Evolutionary conservation across 805 yeast species (phyloP).

Genomic region (Cyberlindnera veronae): DNA sequence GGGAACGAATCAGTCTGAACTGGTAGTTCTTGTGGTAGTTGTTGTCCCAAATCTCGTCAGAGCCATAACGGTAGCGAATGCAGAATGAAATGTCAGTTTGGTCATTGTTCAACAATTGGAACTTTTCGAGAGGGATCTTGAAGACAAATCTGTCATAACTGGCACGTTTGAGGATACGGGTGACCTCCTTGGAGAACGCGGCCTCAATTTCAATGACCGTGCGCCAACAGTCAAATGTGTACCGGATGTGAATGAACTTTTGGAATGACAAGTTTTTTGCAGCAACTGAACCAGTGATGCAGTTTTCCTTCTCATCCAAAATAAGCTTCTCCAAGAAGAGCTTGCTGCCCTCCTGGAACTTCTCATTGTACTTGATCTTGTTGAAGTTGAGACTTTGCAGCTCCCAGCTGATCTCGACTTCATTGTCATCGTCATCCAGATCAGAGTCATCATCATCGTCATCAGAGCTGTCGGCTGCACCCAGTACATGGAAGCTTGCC

Average conservation of each 20-base stretch:
- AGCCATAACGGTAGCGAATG: constrained; percentile 27
- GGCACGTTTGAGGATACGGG: constrained; percentile 42
- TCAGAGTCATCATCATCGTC: constrained; percentile 26
- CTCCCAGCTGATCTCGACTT: constrained; percentile 37
- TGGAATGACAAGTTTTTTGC: constrained; percentile 71
- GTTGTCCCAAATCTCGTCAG: constrained; percentile 75
- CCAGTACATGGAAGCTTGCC: constrained; percentile 17
- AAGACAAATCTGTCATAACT: constrained; percentile 71
- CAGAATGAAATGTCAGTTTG: constrained; percentile 44
- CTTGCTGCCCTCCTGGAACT: constrained; percentile 36
- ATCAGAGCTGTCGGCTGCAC: constrained; percentile 16
- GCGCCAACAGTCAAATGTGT: constrained; percentile 76
- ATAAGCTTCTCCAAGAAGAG: constrained; percentile 65
- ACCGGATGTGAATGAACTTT: constrained; percentile 66
- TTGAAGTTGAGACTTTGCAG: constrained; percentile 41
- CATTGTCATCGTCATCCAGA: constrained; percentile 25
- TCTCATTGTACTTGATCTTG: constrained; percentile 42
- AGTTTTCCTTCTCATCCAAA: constrained; percentile 48
- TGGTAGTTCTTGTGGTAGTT: constrained; percentile 58
- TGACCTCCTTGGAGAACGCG: constrained; percentile 47
- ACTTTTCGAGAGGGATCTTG: constrained; percentile 47
- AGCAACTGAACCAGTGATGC: constrained; percentile 69
- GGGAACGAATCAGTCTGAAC: constrained; percentile 29
- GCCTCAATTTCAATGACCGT: constrained; percentile 71
- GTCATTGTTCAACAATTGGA: constrained; percentile 16